Conservation (phyloP, 495 filamentous ascomycete species). For the Monascus purpureus region DNA sequence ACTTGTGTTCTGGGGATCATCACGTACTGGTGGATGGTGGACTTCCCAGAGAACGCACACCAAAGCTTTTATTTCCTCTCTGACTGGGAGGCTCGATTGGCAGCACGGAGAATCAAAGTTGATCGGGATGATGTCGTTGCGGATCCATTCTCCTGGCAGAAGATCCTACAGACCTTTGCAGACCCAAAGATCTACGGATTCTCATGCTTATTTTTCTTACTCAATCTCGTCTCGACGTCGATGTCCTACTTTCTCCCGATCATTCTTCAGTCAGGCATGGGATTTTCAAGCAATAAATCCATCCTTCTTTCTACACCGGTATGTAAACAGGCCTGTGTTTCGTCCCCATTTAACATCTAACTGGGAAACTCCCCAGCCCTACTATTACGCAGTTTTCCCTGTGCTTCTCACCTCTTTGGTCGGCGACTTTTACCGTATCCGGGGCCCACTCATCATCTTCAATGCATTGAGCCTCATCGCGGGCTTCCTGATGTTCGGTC, state of each 20-base stretch:
- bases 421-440: constrained; percentile 48
- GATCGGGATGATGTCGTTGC: constrained; percentile 54
- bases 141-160: constrained; percentile 44
- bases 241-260: constrained; percentile 60
- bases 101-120: constrained; percentile 41
- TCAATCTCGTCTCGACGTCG: constrained; percentile 56
- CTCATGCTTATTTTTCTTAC: constrained; percentile 55
- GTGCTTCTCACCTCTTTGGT: constrained; percentile 55
- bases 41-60: constrained; percentile 58
- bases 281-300: constrained; percentile 48
- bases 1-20: constrained; percentile 50
- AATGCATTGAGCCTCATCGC: constrained; percentile 57
- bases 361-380: constrained; percentile 31
- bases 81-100: constrained; percentile 39
- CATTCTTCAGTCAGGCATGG: constrained; percentile 58
- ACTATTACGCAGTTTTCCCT: constrained; percentile 61
- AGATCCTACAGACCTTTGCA: constrained; percentile 43
- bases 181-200: constrained; percentile 67
- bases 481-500: constrained; percentile 63
- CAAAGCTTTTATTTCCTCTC: constrained; percentile 50
- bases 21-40: constrained; percentile 69
- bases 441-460: constrained; percentile 59
- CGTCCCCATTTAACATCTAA: constrained; percentile 2
- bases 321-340: constrained; percentile 3
- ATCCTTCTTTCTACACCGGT: constrained; percentile 59